phyloP scores from a whole-genome alignment of 176 grass and related monocot genomes.

The Calamus simplicifolius region DNA sequence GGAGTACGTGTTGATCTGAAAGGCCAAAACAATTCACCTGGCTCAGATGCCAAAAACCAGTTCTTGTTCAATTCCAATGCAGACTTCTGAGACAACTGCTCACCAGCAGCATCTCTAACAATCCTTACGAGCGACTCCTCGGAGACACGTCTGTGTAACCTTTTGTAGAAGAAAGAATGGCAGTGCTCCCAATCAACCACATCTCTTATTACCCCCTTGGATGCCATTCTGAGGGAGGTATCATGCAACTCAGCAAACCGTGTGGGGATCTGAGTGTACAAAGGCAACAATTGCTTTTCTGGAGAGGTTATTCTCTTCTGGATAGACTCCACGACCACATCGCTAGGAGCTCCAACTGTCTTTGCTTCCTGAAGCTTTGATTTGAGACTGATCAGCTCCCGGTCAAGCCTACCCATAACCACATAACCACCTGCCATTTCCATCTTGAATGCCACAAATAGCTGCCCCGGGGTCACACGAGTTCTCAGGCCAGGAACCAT shows the following conservation, averaged over 20 bases:
- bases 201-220: slow-evolving; percentile 73
- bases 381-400: slow-evolving; percentile 52
- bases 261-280: slow-evolving; percentile 93
- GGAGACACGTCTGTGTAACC: slow-evolving; percentile 60
- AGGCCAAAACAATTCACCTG: slow-evolving; percentile 25
- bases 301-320: slow-evolving; percentile 41
- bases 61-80: slow-evolving; percentile 49
- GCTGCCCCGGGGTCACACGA: slow-evolving; percentile 85
- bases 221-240: slow-evolving; percentile 83
- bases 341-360: slow-evolving; percentile 16
- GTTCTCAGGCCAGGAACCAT: slow-evolving; percentile 81
- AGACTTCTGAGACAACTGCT: slow-evolving; percentile 46
- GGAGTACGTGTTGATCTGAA: too few species aligned
- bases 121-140: slow-evolving; percentile 58
- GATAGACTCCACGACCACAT: slow-evolving; percentile 47
- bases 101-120: slow-evolving; percentile 59
- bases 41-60: slow-evolving; percentile 49
- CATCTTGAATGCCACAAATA: slow-evolving; percentile 58
- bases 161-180: slow-evolving; percentile 79
- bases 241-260: slow-evolving; percentile 92
- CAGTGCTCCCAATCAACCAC: slow-evolving; percentile 77
- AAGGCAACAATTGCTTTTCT: slow-evolving; percentile 69
- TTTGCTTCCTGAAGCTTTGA: slow-evolving; percentile 53
- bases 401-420: slow-evolving; percentile 91
- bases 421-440: slow-evolving; percentile 65